phyloP scores from a whole-genome alignment of 2,329 filamentous ascomycete species.

The Dactylellina cionopaga region DNA sequence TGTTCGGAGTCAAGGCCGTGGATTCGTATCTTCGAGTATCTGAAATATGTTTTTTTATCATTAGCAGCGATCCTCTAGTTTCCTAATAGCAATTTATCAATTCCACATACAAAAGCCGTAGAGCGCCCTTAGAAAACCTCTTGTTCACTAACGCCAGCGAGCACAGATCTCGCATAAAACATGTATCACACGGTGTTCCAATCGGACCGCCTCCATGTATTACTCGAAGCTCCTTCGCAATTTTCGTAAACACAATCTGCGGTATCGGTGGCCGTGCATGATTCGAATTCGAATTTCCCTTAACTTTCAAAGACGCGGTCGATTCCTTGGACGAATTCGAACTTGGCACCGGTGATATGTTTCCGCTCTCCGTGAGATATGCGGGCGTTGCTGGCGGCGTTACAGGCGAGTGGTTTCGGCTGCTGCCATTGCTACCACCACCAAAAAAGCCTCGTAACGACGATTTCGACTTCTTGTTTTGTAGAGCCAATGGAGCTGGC shows the following conservation, averaged over 20 bases:
- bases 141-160: constrained; percentile 42
- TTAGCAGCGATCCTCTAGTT: constrained; percentile 1
- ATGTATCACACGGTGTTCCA: constrained; percentile 50
- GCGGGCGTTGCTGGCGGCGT: constrained; percentile 40
- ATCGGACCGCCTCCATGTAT: constrained; percentile 35
- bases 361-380: constrained; percentile 17
- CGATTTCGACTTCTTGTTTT: constrained; percentile 47
- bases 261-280: constrained; percentile 35
- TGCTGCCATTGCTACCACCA: constrained; percentile 19
- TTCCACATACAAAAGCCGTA: constrained; percentile 36
- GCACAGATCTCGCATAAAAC: constrained; percentile 52
- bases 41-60: not conserved
- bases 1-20: constrained; percentile 48
- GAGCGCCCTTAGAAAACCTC: constrained; percentile 42
- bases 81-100: not conserved
- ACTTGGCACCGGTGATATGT: constrained; percentile 34
- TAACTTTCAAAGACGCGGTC: constrained; percentile 16
- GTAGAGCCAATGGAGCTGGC: constrained; percentile 42
- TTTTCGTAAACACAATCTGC: constrained; percentile 27
- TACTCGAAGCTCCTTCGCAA: constrained; percentile 38
- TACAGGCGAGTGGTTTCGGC: constrained; percentile 24
- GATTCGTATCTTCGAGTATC: constrained; percentile 49
- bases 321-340: constrained; percentile 46
- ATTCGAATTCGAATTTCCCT: constrained; percentile 30
- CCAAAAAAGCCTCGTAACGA: constrained; percentile 43